A percentile compares a stretch with the other conserved stretches of the same genome.
Evolutionary conservation across 1,284 basidiomycete species (phyloP).

Genomic region (Pyrrhoderma noxium): DNA sequence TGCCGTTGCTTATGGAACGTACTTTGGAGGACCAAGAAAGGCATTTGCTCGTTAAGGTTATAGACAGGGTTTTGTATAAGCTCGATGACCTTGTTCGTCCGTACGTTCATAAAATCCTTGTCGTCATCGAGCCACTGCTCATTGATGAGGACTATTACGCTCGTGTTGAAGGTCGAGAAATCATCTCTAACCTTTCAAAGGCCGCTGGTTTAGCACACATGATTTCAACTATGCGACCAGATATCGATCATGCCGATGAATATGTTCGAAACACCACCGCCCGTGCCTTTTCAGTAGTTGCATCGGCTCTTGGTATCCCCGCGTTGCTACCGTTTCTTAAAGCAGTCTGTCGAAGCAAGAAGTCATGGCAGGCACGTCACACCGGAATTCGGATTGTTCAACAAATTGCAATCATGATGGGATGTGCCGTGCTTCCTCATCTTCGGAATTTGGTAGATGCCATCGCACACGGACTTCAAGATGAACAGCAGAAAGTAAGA

Average conservation of each 20-base stretch:
- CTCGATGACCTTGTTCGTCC: constrained; percentile 98
- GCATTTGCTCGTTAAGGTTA: constrained; percentile 98
- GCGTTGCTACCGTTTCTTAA: constrained; percentile 96
- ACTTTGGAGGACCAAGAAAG: constrained; percentile 99
- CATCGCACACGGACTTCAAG: constrained; percentile 91
- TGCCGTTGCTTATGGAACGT: constrained; percentile 97
- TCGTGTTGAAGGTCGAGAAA: constrained; percentile 97
- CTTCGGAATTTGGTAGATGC: constrained; percentile 95
- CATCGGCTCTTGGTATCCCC: constrained; percentile 96
- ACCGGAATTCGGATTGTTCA: constrained; percentile 99
- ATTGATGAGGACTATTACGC: constrained; percentile 99
- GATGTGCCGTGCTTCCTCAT: constrained; percentile 97
- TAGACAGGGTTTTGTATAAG: constrained; percentile 98
- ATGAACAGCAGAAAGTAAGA: constrained; percentile 98
- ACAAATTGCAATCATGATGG: constrained; percentile 99
- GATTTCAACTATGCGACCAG: constrained; percentile 99
- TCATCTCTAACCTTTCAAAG: constrained; percentile 98
- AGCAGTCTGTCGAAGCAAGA: constrained; percentile 97
- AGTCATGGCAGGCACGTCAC: constrained; percentile 99
- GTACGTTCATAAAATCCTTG: constrained; percentile 98
- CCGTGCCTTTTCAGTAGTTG: constrained; percentile 97
- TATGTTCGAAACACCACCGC: constrained; percentile 99
- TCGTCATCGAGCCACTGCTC: constrained; percentile 97
- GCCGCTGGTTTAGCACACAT: constrained; percentile 98
- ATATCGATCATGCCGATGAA: constrained; percentile 99